Percentiles rank a stretch among this genome's conserved stretches.
Conservation (phyloP, 768 basidiomycete genomes). For the Asterophora lycoperdoides region DNA sequence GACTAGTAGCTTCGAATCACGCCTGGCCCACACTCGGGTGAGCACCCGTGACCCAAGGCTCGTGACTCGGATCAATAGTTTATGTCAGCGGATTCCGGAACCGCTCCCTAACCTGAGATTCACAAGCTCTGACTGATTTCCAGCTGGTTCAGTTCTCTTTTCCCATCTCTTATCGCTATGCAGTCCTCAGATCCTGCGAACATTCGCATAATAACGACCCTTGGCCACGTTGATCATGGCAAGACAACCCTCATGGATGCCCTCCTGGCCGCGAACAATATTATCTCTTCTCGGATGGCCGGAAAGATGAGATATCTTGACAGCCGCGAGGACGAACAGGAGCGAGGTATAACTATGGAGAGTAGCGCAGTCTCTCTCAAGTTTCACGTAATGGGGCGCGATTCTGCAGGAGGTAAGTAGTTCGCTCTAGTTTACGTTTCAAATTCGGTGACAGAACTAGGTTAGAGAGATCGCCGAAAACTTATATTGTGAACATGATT, state of each 20-base stretch:
- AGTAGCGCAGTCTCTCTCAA: conserved; percentile 89
- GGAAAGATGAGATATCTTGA: conserved; percentile 96
- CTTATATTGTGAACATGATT: conserved; percentile 90
- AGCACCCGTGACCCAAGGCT: conserved; percentile 10
- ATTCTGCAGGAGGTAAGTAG: conserved; percentile 51
- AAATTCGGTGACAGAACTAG: conserved; percentile 29
- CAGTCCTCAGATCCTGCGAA: conserved; percentile 40
- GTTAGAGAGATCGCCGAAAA: conserved; percentile 55
- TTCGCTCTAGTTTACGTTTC: conserved; percentile 5
- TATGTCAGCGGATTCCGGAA: conserved; percentile 2
- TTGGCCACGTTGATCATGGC: conserved; percentile 93
- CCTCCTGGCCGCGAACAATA: conserved; percentile 94
- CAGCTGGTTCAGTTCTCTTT: not conserved
- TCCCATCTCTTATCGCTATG: conserved; percentile 15
- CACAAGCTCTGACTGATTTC: not conserved
- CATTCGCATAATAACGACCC: conserved; percentile 77
- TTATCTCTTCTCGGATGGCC: conserved; percentile 91
- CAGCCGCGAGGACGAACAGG: conserved; percentile 94
- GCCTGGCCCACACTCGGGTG: too few relatives aligned
- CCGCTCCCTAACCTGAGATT: not conserved
- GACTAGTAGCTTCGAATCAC: too few relatives aligned
- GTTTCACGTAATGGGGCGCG: conserved; percentile 73
- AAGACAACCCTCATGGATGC: conserved; percentile 96
- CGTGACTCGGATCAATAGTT: conserved; percentile 13
- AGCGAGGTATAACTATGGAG: conserved; percentile 99